Conservation (phyloP, 805 yeast species). For the Lipomyces yamanashiensis region DNA sequence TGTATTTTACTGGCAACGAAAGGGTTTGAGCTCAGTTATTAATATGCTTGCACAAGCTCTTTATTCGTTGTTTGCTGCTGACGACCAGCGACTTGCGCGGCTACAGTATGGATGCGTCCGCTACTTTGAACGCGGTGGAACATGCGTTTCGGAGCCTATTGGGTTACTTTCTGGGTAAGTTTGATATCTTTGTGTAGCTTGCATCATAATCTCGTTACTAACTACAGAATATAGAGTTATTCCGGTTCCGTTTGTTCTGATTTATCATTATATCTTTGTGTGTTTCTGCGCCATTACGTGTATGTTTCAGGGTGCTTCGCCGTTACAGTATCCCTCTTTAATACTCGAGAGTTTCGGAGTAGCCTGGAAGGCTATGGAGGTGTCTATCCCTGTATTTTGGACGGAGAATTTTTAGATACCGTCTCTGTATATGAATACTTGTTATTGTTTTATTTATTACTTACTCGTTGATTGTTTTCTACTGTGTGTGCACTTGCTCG, state of each 20-base stretch:
- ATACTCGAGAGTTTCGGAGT: constrained; percentile 29
- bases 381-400: constrained; percentile 31
- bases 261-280: constrained; percentile 87
- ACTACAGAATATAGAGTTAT: constrained; percentile 46
- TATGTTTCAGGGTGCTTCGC: constrained; percentile 26
- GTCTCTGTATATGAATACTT: not conserved
- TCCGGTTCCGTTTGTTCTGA: constrained; percentile 73
- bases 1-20: constrained; percentile 78
- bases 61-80: constrained; percentile 89
- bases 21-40: constrained; percentile 77
- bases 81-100: constrained; percentile 56
- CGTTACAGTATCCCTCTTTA: constrained; percentile 33
- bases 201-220: not conserved
- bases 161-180: constrained; percentile 76
- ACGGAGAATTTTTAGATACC: not conserved
- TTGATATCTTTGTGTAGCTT: no score
- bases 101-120: constrained; percentile 87
- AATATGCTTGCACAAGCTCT: constrained; percentile 90
- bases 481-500: not conserved
- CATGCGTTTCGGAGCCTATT: constrained; percentile 75
- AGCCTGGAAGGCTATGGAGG: constrained; percentile 35
- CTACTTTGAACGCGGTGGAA: constrained; percentile 86
- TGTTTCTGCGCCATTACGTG: constrained; percentile 75
- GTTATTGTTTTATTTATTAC: not conserved
- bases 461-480: not conserved